phyloP scores from a whole-genome alignment of 1,139 yeast genomes.

The Blastobotrys persicus region DNA sequence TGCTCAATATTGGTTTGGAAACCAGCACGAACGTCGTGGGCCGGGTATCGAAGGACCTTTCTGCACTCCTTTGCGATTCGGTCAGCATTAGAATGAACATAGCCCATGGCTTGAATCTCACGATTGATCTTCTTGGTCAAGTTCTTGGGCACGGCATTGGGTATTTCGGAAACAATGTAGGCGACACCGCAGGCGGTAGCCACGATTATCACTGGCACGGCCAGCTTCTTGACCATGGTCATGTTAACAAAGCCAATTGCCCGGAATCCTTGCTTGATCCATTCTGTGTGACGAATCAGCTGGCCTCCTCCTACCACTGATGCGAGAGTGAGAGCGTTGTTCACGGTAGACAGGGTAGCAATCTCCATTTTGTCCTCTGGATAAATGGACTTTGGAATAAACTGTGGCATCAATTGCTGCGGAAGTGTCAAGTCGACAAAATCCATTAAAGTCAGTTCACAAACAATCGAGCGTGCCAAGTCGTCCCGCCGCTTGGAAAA shows the following conservation, averaged over 20 bases:
- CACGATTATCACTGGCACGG: constrained; percentile 50
- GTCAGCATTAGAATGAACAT: constrained; percentile 71
- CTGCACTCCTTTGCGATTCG: constrained; percentile 81
- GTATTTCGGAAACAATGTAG: constrained; percentile 74
- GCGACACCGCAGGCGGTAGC: constrained; percentile 59
- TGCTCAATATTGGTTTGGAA: constrained; percentile 71
- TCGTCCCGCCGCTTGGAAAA: constrained; percentile 71
- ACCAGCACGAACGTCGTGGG: constrained; percentile 75
- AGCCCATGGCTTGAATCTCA: constrained; percentile 66
- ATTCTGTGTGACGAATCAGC: constrained; percentile 30
- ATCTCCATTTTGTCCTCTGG: constrained; percentile 8
- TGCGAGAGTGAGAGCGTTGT: constrained; percentile 41
- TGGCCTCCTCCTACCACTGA: constrained; percentile 41
- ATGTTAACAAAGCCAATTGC: constrained; percentile 24
- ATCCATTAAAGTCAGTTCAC: constrained; percentile 62
- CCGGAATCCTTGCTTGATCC: constrained; percentile 31
- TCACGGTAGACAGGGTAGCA: constrained; percentile 35
- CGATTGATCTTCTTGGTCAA: constrained; percentile 66
- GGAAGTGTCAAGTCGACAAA: constrained; percentile 55
- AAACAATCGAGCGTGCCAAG: constrained; percentile 56
- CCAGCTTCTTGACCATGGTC: constrained; percentile 36
- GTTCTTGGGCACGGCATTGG: constrained; percentile 84
- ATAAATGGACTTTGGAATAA: constrained; percentile 9
- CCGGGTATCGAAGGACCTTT: constrained; percentile 75
- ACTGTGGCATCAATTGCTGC: constrained; percentile 15